Percentiles rank a stretch among this genome's conserved stretches.
Evolutionary conservation across 148 eudicot genomes (phyloP).

Genomic region (Camellia sinensis): DNA sequence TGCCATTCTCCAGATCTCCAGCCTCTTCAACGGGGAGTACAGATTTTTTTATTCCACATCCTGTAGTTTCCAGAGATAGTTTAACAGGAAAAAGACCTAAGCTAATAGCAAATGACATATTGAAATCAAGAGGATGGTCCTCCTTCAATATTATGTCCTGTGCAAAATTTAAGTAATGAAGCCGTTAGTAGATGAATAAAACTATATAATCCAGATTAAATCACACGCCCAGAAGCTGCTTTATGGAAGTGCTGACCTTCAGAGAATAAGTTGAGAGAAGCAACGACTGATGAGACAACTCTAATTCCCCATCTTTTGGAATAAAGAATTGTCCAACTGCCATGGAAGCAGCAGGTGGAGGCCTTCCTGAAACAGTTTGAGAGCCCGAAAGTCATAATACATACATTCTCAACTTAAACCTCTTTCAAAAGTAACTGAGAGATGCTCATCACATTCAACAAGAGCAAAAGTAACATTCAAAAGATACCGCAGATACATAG

Average conservation of each 20-base stretch:
- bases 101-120: slow-evolving; percentile 69
- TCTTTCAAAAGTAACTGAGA: not conserved
- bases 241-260: slow-evolving; percentile 40
- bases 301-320: slow-evolving; percentile 50
- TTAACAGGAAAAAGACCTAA: slow-evolving; percentile 81
- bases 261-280: slow-evolving; percentile 55
- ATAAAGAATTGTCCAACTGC: slow-evolving; percentile 94
- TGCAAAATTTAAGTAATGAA: slow-evolving; percentile 22
- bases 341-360: slow-evolving; percentile 99
- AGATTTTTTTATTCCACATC: slow-evolving; percentile 84
- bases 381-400: slow-evolving; percentile 21
- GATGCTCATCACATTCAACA: not conserved
- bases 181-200: slow-evolving; percentile 11
- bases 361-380: slow-evolving; percentile 93
- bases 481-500: too few species aligned
- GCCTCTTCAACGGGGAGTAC: slow-evolving; percentile 64
- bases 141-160: slow-evolving; percentile 72
- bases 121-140: slow-evolving; percentile 86
- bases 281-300: slow-evolving; percentile 48
- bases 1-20: slow-evolving; percentile 58
- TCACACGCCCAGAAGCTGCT: slow-evolving; percentile 13
- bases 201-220: slow-evolving; percentile 6
- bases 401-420: not conserved
- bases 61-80: slow-evolving; percentile 66
- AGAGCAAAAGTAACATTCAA: too few species aligned